Base-by-base conservation (phyloP, 2,329 filamentous ascomycete genomes). In the Claviceps capensis region DNA sequence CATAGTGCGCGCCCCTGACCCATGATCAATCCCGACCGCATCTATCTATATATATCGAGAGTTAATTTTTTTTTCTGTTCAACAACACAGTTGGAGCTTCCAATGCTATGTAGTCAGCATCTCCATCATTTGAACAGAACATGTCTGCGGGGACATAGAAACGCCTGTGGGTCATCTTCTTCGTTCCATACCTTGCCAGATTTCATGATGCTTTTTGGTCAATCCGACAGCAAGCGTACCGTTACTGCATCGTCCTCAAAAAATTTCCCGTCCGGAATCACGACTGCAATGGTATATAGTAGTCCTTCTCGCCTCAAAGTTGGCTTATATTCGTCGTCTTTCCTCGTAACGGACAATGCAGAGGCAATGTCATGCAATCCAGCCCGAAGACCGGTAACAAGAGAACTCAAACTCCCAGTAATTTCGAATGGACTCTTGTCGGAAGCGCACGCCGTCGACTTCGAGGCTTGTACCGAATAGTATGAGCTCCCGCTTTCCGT, bases 241-340 rank as follows among this genome's bases (percentile, higher is more conserved):
- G 49, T 37, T 22, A 5, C 19, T 13, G 14, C 13, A 16, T 52
- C 50, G 14, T 52, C 45, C 17, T 47, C 50, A 11, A 52, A 52
- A 14, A 52, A 30, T 14, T 37, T 48, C 2, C 46, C 50, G 7
- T 49, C 46, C 3, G 50, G 50, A 45, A 52, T 52, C n/a, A 36
- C 23, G 23, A 49, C 50, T 5, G 50, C 22, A 4, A 52, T 40
- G 6, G 46, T 47, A 34, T 52, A 47, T 5, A 47, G 50, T 30
- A 52, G 19, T 38, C 45, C 50, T 37, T 16, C n/a, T 6, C 11
- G 37, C 36, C 16, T 16, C 23, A 9, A 22, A 0, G 26, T 19
- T 4, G 19, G 13, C 22, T 49, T 19, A 17, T 16, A n/a, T 9
- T 0, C 3, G 11, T 5, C 41, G 13, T 8, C 6, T 13, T 17